Percentiles rank a stretch among this genome's conserved stretches.
Conservation (phyloP, 208 protist species). For the Lotmaria passim region DNA sequence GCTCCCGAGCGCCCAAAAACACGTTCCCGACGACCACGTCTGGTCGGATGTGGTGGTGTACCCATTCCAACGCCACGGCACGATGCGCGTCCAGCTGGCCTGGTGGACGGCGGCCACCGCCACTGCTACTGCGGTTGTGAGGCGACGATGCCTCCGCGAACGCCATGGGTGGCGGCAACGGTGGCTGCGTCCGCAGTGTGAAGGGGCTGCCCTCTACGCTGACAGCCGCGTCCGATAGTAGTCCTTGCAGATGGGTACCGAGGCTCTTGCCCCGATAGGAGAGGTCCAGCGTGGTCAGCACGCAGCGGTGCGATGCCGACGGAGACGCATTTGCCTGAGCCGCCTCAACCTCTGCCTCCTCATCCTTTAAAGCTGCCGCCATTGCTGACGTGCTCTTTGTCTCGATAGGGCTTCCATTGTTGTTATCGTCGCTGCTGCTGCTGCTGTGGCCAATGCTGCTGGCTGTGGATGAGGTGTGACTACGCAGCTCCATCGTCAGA, state of each 20-base stretch:
- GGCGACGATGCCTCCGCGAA: constrained; percentile 2
- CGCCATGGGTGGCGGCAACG: constrained; percentile 9
- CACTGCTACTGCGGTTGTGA: not conserved
- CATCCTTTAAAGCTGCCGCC: not conserved
- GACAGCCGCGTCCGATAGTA: constrained; percentile 49
- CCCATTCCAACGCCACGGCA: constrained; percentile 56
- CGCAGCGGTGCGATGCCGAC: constrained; percentile 24
- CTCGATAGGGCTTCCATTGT: too few relatives aligned
- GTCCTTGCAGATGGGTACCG: constrained; percentile 31
- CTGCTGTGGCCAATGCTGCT: too few relatives aligned
- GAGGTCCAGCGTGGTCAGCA: constrained; percentile 73
- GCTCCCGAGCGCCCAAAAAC: constrained; percentile 53
- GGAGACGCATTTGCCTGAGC: not conserved
- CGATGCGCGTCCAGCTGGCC: constrained; percentile 66
- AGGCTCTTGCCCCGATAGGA: constrained; percentile 86
- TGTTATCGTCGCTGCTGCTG: not conserved
- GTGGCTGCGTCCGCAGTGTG: constrained; percentile 39
- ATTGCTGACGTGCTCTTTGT: too few relatives aligned
- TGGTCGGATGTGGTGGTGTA: constrained; percentile 57
- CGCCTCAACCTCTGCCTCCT: not conserved
- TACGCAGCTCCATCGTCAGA: constrained; percentile 62
- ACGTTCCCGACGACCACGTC: constrained; percentile 77
- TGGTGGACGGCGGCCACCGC: constrained; percentile 2
- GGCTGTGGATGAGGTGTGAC: not conserved
- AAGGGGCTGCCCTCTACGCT: constrained; percentile 78